Percentiles rank a stretch among this genome's conserved stretches.
Conservation (phyloP, 805 yeast genomes). For the Cyberlindnera samutprakarnensis region DNA sequence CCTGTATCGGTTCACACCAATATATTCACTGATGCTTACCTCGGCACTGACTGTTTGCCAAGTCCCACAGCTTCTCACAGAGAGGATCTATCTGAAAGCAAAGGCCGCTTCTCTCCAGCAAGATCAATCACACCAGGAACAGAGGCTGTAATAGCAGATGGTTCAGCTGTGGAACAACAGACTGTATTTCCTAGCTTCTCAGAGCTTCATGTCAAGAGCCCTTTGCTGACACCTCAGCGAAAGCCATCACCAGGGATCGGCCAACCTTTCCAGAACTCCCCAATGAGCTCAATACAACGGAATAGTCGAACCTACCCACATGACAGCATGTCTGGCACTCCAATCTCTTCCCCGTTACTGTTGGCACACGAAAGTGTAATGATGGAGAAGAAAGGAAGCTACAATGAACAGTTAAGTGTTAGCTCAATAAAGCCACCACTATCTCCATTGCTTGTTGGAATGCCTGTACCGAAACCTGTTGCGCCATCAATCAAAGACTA, state of each 20-base stretch:
- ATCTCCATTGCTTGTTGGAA: slow-evolving; percentile 72
- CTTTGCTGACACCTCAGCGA: slow-evolving; percentile 25
- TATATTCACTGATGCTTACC: slow-evolving; percentile 34
- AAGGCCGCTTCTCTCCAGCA: slow-evolving; percentile 21
- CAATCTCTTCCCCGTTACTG: slow-evolving; percentile 52
- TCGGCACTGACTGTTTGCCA: slow-evolving; percentile 35
- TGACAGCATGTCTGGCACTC: slow-evolving; percentile 29
- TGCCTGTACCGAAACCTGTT: slow-evolving; percentile 43
- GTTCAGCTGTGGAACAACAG: slow-evolving; percentile 7
- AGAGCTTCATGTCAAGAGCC: slow-evolving; percentile 24
- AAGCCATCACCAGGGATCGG: slow-evolving; percentile 18
- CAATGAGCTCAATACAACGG: slow-evolving; percentile 56
- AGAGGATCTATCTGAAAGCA: slow-evolving; percentile 7
- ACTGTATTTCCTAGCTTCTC: slow-evolving; percentile 10
- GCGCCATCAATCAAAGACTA: slow-evolving; percentile 79
- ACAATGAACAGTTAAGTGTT: slow-evolving; percentile 19
- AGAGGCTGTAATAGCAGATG: slow-evolving; percentile 23
- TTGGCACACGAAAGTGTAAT: slow-evolving; percentile 34
- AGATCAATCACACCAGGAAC: slow-evolving; percentile 38
- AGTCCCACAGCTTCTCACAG: slow-evolving; percentile 11
- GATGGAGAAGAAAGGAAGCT: slow-evolving; percentile 21
- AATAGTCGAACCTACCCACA: slow-evolving; percentile 25
- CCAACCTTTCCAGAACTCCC: slow-evolving; percentile 29
- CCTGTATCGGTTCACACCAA: slow-evolving; percentile 19
- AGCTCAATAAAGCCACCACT: slow-evolving; percentile 50